Conservation (phyloP, 495 filamentous ascomycete genomes). For the Talaromyces nanjingensis region DNA sequence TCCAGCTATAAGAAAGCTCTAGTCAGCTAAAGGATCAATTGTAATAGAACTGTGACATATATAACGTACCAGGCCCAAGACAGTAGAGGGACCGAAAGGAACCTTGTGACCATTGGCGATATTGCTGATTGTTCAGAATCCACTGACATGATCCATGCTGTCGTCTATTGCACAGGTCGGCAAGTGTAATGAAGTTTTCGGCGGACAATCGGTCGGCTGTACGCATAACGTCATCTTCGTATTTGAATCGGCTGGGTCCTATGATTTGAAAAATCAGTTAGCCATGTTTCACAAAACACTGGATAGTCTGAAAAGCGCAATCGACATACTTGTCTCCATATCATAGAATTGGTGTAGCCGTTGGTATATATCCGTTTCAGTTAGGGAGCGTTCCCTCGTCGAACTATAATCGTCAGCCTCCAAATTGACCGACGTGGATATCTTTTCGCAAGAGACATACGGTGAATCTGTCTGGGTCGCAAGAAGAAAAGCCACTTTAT, state of each 20-base stretch:
- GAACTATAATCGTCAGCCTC: neutral
- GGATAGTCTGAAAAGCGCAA: neutral
- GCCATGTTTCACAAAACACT: neutral
- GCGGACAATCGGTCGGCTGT: conserved; percentile 17
- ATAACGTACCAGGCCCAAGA: conserved; percentile 22
- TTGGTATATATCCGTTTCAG: conserved; percentile 15
- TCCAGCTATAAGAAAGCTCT: conserved; percentile 18
- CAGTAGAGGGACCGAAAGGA: conserved; percentile 23
- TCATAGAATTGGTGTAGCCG: conserved; percentile 15
- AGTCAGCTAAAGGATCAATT: neutral
- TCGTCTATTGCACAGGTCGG: conserved; percentile 24
- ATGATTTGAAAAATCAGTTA: neutral
- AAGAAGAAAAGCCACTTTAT: conserved; percentile 23
- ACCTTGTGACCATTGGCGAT: conserved; percentile 23
- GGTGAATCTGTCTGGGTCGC: conserved; percentile 23
- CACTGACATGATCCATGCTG: conserved; percentile 22
- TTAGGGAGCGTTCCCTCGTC: conserved; percentile 16
- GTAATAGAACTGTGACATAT: too few species aligned
- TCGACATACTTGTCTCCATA: conserved; percentile 18
- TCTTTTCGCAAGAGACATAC: conserved; percentile 10
- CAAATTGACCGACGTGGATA: neutral
- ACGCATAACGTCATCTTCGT: conserved; percentile 16
- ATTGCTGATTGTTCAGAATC: conserved; percentile 22
- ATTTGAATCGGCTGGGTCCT: neutral
- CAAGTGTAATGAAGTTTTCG: conserved; percentile 20